These are phyloP conservation scores for Beta corolliflora DNA, from an alignment of 179 eudicot species.

Conservation along the genomic window DNA sequence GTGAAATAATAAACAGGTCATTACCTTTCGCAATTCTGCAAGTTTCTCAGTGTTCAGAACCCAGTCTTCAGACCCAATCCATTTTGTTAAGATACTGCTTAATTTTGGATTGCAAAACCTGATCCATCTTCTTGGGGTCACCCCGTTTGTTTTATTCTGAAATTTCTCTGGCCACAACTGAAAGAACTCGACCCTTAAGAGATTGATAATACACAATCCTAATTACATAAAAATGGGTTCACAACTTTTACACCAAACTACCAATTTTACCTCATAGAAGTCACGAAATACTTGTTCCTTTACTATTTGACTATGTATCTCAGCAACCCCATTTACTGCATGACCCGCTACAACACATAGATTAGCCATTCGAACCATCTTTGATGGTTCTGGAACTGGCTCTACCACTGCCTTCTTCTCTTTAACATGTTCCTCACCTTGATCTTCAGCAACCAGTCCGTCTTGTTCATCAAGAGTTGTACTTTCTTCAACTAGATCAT, in stretches of 20 bases:
- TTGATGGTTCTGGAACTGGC: slow-evolving; percentile 57
- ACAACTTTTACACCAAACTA: neutral
- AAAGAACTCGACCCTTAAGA: slow-evolving; percentile 14
- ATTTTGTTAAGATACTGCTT: slow-evolving; percentile 70
- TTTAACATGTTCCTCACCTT: slow-evolving; percentile 22
- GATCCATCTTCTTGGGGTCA: slow-evolving; percentile 94
- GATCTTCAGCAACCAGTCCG: slow-evolving; percentile 32
- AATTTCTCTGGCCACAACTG: slow-evolving; percentile 95
- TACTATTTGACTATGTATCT: slow-evolving; percentile 88
- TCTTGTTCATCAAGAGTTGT: slow-evolving; percentile 19
- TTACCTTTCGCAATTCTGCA: slow-evolving; percentile 71
- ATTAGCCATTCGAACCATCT: slow-evolving; percentile 92
- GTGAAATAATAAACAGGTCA: neutral
- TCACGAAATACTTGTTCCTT: slow-evolving; percentile 81
- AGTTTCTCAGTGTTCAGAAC: slow-evolving; percentile 73
- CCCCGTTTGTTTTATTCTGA: slow-evolving; percentile 95
- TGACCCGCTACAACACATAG: slow-evolving; percentile 89
- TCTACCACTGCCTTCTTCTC: slow-evolving; percentile 2
- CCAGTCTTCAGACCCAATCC: slow-evolving; percentile 89
- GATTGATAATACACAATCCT: neutral
- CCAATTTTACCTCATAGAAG: slow-evolving; percentile 60
- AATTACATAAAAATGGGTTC: neutral
- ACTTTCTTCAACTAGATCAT: neutral
- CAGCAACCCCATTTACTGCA: slow-evolving; percentile 92
- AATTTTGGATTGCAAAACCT: slow-evolving; percentile 80